These are phyloP conservation scores for Aureobasidium sp. DNA, from an alignment of 2,329 filamentous ascomycete species.

Conservation along the genomic window DNA sequence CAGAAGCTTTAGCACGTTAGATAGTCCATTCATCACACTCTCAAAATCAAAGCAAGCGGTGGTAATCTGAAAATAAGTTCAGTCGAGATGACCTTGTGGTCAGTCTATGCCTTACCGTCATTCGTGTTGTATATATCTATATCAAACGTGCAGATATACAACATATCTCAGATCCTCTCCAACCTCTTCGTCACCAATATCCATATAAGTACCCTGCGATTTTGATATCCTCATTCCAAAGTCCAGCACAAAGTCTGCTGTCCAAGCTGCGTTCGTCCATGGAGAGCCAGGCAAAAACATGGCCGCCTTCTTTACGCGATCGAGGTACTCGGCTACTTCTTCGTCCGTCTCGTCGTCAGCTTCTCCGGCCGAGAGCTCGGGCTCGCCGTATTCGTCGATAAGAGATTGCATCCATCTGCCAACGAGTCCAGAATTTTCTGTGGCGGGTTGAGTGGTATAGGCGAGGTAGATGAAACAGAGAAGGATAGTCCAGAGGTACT, in stretches of 20 bases:
- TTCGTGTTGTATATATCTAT: not conserved
- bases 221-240: slow-evolving; percentile 26
- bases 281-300: slow-evolving; percentile 14
- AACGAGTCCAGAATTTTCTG: not conserved
- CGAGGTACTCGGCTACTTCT: slow-evolving; percentile 16
- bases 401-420: slow-evolving; percentile 16
- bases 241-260: slow-evolving; percentile 23
- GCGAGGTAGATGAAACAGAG: slow-evolving; percentile 23
- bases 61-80: not conserved
- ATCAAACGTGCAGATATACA: slow-evolving; percentile 25
- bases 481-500: slow-evolving; percentile 30
- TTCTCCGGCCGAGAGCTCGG: slow-evolving; percentile 10
- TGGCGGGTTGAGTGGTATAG: not conserved
- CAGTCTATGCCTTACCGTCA: too few relatives aligned
- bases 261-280: slow-evolving; percentile 26
- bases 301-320: slow-evolving; percentile 16
- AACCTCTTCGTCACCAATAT: slow-evolving; percentile 21
- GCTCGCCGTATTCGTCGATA: slow-evolving; percentile 20
- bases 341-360: slow-evolving; percentile 22
- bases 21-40: too few relatives aligned
- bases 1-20: too few relatives aligned
- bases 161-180: slow-evolving; percentile 23
- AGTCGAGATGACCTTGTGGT: too few relatives aligned
- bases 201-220: slow-evolving; percentile 29
- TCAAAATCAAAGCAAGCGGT: too few relatives aligned